These are phyloP conservation scores for Penicillium fuscoglaucum DNA, from an alignment of 2,329 filamentous ascomycete species.

Conservation along the genomic window DNA sequence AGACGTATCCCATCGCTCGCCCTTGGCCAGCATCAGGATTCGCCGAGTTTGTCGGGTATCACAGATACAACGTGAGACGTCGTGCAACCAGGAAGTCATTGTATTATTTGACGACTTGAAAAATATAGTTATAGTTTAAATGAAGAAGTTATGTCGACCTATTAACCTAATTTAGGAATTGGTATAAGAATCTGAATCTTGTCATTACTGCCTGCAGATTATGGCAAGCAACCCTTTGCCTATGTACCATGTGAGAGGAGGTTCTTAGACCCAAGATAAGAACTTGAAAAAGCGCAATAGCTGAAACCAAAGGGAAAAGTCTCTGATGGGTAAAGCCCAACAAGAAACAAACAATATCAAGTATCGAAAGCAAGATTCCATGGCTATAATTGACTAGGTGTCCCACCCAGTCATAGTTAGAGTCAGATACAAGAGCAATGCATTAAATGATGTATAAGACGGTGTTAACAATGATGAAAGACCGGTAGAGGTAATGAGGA, in stretches of 20 bases:
- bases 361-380: neutral
- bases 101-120: neutral
- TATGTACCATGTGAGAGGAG: neutral
- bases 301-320: neutral
- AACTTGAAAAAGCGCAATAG: neutral
- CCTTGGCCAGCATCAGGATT: neutral
- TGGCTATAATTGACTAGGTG: neutral
- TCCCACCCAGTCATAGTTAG: neutral
- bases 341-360: neutral
- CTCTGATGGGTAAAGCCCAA: neutral
- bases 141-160: no score
- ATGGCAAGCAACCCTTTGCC: neutral
- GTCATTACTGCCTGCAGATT: neutral
- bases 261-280: neutral
- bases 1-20: neutral
- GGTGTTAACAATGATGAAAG: conserved; percentile 14
- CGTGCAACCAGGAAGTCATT: neutral
- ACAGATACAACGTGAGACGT: neutral
- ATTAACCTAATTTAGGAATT: no score
- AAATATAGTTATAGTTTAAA: no score
- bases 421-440: conserved; percentile 12
- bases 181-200: no score
- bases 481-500: conserved; percentile 9
- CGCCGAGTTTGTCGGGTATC: no score
- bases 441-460: conserved; percentile 26